A percentile compares a stretch with the other conserved stretches of the same genome.
Conservation (phyloP, 306 rosid genomes). For the Fragaria iinumae region DNA sequence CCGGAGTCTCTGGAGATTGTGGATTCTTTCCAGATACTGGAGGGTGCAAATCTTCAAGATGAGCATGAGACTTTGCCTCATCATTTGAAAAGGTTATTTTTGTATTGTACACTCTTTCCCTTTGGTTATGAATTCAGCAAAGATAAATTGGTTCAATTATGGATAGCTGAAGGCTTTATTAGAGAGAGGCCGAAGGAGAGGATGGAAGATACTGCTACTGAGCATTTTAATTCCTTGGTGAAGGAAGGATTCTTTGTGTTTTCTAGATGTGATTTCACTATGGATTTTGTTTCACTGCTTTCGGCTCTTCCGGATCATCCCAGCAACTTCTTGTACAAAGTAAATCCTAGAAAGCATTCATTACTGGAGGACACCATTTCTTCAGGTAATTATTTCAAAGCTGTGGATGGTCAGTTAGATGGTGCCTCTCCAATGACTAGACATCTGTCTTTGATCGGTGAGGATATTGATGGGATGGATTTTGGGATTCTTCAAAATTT, state of each 20-base stretch:
- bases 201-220: background rate
- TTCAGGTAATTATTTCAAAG: background rate
- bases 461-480: background rate
- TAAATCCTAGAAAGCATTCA: background rate
- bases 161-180: conserved; percentile 24
- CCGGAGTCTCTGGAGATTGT: too few relatives aligned
- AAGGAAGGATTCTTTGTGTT: background rate
- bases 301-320: background rate
- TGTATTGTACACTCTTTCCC: conserved; percentile 23
- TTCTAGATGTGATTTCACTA: background rate
- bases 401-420: background rate
- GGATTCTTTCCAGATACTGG: too few relatives aligned
- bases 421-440: background rate
- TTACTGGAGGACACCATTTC: background rate
- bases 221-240: conserved; percentile 1
- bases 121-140: conserved; percentile 5
- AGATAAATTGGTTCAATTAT: conserved; percentile 13
- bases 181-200: background rate
- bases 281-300: conserved; percentile 4
- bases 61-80: background rate
- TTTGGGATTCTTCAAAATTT: conserved; percentile 7
- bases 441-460: conserved; percentile 16
- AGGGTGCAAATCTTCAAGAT: background rate
- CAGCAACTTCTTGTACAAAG: conserved; percentile 1
- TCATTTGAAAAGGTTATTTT: conserved; percentile 2